Conservation (phyloP, 345 rosid species). For the Arabis hirsuta region DNA sequence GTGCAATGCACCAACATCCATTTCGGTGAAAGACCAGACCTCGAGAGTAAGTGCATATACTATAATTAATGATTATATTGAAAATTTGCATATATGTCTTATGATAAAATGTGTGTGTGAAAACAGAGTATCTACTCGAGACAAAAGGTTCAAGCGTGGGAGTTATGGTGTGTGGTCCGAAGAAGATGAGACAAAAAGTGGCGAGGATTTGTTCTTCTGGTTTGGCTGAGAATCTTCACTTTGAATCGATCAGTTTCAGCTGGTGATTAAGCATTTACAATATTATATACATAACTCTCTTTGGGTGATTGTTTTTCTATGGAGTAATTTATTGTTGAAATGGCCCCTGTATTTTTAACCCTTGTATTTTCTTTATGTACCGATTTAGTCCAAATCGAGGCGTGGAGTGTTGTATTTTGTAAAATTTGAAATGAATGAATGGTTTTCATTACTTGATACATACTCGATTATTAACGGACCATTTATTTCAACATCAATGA, state of each 20-base stretch:
- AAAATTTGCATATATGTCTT: not conserved
- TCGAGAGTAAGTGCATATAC: slow-evolving; percentile 52
- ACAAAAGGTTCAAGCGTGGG: slow-evolving; percentile 66
- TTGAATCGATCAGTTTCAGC: slow-evolving; percentile 81
- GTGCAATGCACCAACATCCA: slow-evolving; percentile 53
- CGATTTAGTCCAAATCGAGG: slow-evolving; percentile 19
- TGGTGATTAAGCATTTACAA: slow-evolving; percentile 55
- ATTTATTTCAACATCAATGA: not conserved
- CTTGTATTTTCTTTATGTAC: slow-evolving; percentile 8
- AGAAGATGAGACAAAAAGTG: slow-evolving; percentile 67
- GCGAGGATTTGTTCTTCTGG: slow-evolving; percentile 71
- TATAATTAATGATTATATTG: slow-evolving; percentile 1
- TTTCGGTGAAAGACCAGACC: slow-evolving; percentile 70
- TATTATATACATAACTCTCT: not conserved
- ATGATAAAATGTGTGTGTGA: not conserved
- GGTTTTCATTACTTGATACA: not conserved
- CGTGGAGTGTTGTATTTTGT: not conserved
- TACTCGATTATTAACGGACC: not conserved
- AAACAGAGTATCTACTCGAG: slow-evolving; percentile 54
- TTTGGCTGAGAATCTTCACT: slow-evolving; percentile 61
- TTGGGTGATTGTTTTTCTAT: not conserved
- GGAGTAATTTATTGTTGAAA: not conserved
- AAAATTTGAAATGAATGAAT: slow-evolving; percentile 1
- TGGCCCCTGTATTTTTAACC: not conserved
- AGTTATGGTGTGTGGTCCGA: slow-evolving; percentile 79